Evolutionary conservation across 768 basidiomycete species (phyloP), one percentile per base, ranked within the genome.

Genomic region (Psilocybe cubensis): DNA sequence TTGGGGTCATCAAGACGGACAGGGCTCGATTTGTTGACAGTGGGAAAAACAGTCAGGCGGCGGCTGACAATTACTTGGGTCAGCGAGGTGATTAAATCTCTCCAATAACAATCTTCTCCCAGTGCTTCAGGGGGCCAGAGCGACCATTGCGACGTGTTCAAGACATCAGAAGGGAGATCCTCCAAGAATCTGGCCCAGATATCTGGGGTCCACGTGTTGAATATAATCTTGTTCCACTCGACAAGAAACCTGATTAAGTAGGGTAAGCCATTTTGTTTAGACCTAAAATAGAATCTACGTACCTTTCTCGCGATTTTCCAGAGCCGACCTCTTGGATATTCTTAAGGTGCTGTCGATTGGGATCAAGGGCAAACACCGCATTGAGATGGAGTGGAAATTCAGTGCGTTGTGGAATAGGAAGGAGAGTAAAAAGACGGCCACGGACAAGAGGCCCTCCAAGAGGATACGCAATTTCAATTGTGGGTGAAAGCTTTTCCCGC

Each of bases 221-320:
- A 82, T 0, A 83, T 65, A 12, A 77, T 58, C 18, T 62, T 60
- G 56, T 83, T 83, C 82, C 82, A 83, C 62, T 77, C 76, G 1
- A 81, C 70, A 7, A 79, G 70, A 10, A 77, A 62, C 43, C 81
- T 83, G 18, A 18, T 14, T 5, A 52, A 35, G 53, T 24, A 38
- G 47, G 8, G 21, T 7, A 55, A 18, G 44, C 41, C 3, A 41
- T 12, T 52, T 11, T 29, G 10, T 4, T 11, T 41, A 24, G 38
- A 28, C 41, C 8, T 24, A 6, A 33, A 38, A 20, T 31, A 0
- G 7, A 67, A 72, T 12, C 10, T 10, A 52, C 41, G 27, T 61
- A 81, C 81, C 71, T 71, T 59, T 81, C 80, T 33, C 73, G 73
- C 0, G 76, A 76, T 0, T 71, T 70, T 9, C 58, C 63, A 4